Evolutionary conservation across 345 rosid genomes (phyloP).

Genomic region (Heritiera fomes): DNA sequence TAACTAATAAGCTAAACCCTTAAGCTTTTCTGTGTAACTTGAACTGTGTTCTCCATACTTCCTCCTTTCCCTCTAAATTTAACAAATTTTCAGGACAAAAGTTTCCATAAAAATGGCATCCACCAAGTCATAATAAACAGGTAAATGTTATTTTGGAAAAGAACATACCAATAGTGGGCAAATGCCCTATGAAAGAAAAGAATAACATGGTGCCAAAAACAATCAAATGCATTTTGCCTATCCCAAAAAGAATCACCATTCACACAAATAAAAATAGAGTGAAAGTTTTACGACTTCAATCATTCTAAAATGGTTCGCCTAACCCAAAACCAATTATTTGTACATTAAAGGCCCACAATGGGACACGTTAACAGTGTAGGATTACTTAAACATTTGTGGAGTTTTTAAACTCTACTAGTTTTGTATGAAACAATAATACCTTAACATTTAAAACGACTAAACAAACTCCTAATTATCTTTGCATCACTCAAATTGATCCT

Average conservation of each 20-base stretch:
- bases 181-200: no score
- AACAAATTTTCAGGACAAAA: background rate
- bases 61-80: background rate
- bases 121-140: background rate
- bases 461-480: background rate
- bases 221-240: background rate
- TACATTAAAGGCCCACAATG: background rate
- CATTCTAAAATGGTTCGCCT: background rate
- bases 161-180: background rate
- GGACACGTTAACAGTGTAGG: background rate
- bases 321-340: background rate
- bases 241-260: background rate
- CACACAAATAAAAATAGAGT: background rate
- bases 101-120: background rate
- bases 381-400: background rate
- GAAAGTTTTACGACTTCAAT: background rate
- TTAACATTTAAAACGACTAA: background rate
- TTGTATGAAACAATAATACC: background rate
- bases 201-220: background rate
- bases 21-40: background rate
- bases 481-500: background rate
- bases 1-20: background rate
- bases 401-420: background rate
- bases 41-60: background rate
- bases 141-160: background rate